phyloP scores from a whole-genome alignment of 2,329 filamentous ascomycete genomes.

The Sclerotinia trifoliorum region DNA sequence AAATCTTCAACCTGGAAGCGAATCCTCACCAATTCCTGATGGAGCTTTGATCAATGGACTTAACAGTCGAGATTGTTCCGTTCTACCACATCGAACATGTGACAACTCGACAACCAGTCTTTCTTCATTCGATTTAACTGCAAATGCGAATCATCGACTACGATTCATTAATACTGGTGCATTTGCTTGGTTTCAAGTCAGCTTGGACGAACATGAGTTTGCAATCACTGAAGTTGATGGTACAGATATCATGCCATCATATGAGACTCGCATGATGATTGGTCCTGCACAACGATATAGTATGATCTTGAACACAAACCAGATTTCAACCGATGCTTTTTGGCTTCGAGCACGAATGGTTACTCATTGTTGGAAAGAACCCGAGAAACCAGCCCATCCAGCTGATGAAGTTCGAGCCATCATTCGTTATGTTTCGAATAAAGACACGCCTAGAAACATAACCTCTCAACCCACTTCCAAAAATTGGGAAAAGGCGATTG shows the following conservation, averaged over 20 bases:
- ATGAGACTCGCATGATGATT: slow-evolving; percentile 61
- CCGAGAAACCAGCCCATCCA: slow-evolving; percentile 46
- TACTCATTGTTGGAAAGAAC: slow-evolving; percentile 57
- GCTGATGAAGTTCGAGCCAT: slow-evolving; percentile 50
- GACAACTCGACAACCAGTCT: slow-evolving; percentile 43
- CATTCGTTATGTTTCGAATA: slow-evolving; percentile 45
- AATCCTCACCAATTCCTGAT: slow-evolving; percentile 47
- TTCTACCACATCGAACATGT: slow-evolving; percentile 44
- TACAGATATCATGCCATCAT: slow-evolving; percentile 59
- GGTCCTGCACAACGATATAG: slow-evolving; percentile 71
- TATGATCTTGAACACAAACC: slow-evolving; percentile 61
- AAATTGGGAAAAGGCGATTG: slow-evolving; percentile 47
- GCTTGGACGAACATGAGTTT: slow-evolving; percentile 66
- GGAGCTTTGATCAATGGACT: slow-evolving; percentile 48
- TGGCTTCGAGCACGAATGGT: slow-evolving; percentile 65
- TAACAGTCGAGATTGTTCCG: slow-evolving; percentile 45
- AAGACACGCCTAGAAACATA: slow-evolving; percentile 16
- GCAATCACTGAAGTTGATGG: slow-evolving; percentile 69
- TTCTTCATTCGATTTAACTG: slow-evolving; percentile 49
- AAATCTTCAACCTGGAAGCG: slow-evolving; percentile 44
- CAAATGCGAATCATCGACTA: slow-evolving; percentile 60
- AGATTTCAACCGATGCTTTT: slow-evolving; percentile 53
- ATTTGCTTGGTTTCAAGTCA: slow-evolving; percentile 70
- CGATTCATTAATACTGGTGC: slow-evolving; percentile 69
- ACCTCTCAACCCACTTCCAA: slow-evolving; percentile 36